Evolutionary conservation across 768 basidiomycete genomes (phyloP), one percentile per base, ranked within the genome.

Genomic region (Pleurotus djamor): DNA sequence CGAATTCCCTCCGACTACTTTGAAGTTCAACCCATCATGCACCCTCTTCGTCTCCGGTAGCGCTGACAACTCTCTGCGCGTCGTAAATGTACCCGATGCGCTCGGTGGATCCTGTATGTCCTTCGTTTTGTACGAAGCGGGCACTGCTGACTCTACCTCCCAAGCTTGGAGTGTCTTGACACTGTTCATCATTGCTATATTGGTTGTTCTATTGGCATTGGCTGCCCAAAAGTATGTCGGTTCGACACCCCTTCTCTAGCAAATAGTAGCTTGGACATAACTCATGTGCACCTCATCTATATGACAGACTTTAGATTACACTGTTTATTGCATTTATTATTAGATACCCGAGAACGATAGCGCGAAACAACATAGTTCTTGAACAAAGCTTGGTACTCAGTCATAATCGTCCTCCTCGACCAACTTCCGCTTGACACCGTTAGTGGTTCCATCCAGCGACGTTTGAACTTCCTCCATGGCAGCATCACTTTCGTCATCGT

Each of bases 391-490:
- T 56, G 17, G 14, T 33, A 2, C 41, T 69, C 75, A 91, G 69
- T 93, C 91, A 62, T 94, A 94, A 66, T 94, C 92, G 62, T 94
- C 91, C 65, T 92, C 92, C 68, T 94, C 92, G 2, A 92, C 87
- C 50, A 93, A 73, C 70, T 92, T 92, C 43, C 92, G 80, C 69
- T 91, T 92, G 52, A 85, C 76, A 21, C 88, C 91, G 60, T 87
- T 87, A 9, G 79, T 61, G 7, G 72, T 66, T n/a, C 80, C 76
- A 5, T 74, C 76, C 44, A 78, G 63, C 44, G 74, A 66, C 2
- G 85, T 81, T 65, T 87, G 83, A 3, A 90, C 84, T 61, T 92
- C 89, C 63, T 91, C 90, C 90, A 92, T 92, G 2, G 78, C 86
- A 43, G 54, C 54, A 58, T 92, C 92, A 61, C 89, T 91, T 63